phyloP scores from a whole-genome alignment of 768 basidiomycete species.

The Macrolepiota fuliginosa region DNA sequence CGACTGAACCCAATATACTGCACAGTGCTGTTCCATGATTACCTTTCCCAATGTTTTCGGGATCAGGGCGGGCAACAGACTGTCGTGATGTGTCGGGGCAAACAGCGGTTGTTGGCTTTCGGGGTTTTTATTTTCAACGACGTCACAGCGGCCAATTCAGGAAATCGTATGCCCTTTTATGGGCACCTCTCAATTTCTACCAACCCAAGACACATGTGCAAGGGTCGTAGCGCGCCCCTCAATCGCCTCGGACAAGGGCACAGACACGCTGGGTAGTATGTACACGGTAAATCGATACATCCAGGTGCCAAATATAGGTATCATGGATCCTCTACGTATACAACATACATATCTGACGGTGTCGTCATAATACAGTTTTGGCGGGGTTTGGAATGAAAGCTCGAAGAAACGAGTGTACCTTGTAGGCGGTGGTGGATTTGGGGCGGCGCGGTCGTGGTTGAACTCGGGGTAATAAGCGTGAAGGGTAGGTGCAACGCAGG shows the following conservation, averaged over 20 bases:
- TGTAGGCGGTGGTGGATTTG: neutral
- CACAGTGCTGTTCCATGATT: neutral
- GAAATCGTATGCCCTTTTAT: constrained; percentile 8
- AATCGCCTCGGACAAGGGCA: neutral
- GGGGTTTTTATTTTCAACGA: neutral
- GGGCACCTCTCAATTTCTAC: neutral
- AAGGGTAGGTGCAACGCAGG: neutral
- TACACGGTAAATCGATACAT: neutral
- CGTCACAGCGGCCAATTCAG: constrained; percentile 6
- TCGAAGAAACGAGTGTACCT: neutral
- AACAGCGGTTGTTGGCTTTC: neutral
- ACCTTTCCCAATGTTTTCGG: neutral
- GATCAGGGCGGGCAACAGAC: neutral
- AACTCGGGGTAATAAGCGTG: constrained; percentile 5
- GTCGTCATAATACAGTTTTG: neutral
- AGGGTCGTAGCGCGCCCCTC: neutral
- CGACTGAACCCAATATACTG: neutral
- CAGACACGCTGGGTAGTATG: neutral
- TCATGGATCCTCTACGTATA: neutral
- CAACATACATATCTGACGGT: neutral
- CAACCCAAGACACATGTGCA: neutral
- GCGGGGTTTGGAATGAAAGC: neutral
- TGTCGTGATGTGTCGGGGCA: neutral
- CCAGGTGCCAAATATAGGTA: neutral
- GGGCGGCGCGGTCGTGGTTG: neutral